Base-by-base conservation (phyloP, 208 protist species). In the Leishmania guyanensis region DNA sequence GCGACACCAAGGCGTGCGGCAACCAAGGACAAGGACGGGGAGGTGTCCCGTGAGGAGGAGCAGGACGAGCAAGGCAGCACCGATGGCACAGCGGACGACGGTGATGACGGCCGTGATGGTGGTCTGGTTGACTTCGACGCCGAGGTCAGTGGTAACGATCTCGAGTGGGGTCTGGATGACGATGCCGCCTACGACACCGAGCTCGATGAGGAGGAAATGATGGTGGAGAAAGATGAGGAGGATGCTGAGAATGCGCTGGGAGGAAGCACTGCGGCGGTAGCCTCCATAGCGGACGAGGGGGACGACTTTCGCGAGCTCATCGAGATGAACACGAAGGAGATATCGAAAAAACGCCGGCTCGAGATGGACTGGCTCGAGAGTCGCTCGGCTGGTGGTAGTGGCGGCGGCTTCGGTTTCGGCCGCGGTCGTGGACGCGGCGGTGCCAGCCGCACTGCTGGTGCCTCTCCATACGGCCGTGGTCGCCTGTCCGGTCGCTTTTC, bases 241-340 rank as follows among this genome's bases (percentile, higher is more conserved):
- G 82, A 89, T 60, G 84, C 84, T 4, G 86, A 89, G 65, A 86
- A 86, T 54, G 89, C 75, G 12, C 77, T 96, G 12, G 86, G 89
- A n/a, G 88, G 86, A 6, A 75, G 77, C 29, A 66, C 39, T 39
- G 54, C 70, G 43, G 74, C 78, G 3, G 71, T 75, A 26, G 48
- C 51, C 29, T 85, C 74, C 58, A 81, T 51, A n/a, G 82, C 90
- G 6, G 85, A 88, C 75, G 93, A 97, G 65, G 95, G 90, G 33
- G 95, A 90, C 39, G 93, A 96, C 84, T 95, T 98, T 70, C 91
- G 88, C 48, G 91, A 95, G 64, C 75, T 97, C 29, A 93, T 97
- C 64, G 92, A 95, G 58, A 68, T 84, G 26, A 86, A 92, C 78
- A 82, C 88, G 72, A 88, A 87, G 54, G 90, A 89, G 60, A 76